A percentile compares a stretch with the other conserved stretches of the same genome.
phyloP scores from a whole-genome alignment of 1,139 yeast genomes.

The Candida mesenterica region DNA sequence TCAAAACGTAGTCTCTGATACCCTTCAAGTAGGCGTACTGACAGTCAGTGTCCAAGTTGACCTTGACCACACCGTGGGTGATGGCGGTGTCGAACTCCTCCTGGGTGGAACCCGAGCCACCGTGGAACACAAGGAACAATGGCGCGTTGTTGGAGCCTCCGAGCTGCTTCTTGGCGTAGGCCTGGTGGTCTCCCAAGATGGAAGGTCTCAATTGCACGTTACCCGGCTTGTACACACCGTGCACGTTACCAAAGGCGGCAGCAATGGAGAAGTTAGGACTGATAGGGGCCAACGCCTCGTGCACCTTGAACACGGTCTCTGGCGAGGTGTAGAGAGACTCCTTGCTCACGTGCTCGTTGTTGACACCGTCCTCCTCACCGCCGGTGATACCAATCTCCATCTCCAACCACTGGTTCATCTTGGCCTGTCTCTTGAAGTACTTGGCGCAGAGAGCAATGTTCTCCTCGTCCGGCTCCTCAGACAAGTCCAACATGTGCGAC shows the following conservation, averaged over 20 bases:
- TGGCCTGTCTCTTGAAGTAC: constrained; percentile 93
- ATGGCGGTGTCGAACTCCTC: constrained; percentile 90
- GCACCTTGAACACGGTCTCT: constrained; percentile 89
- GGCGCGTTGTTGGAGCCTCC: constrained; percentile 63
- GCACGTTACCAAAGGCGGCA: constrained; percentile 99
- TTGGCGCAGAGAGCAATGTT: constrained; percentile 92
- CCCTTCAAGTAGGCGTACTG: constrained; percentile 96
- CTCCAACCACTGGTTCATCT: constrained; percentile 96
- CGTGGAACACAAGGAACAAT: constrained; percentile 98
- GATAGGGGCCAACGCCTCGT: constrained; percentile 86
- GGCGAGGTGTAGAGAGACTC: constrained; percentile 91
- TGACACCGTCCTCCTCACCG: constrained; percentile 99
- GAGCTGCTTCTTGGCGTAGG: constrained; percentile 67
- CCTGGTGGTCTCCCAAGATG: constrained; percentile 94
- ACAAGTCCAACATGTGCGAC: constrained; percentile 97
- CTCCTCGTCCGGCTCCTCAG: constrained; percentile 95
- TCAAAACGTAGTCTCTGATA: constrained; percentile 94
- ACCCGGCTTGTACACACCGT: constrained; percentile 99
- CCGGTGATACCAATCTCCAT: constrained; percentile 99
- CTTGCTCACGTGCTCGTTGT: constrained; percentile 90
- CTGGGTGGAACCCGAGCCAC: constrained; percentile 98
- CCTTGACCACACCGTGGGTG: constrained; percentile 94
- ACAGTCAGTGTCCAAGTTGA: constrained; percentile 98
- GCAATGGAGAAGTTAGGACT: constrained; percentile 99
- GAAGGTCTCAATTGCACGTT: constrained; percentile 92